Evolutionary conservation across 257 asterid genomes (phyloP), one percentile per base, ranked within the genome.

Genomic region (Solanum appendiculatum): DNA sequence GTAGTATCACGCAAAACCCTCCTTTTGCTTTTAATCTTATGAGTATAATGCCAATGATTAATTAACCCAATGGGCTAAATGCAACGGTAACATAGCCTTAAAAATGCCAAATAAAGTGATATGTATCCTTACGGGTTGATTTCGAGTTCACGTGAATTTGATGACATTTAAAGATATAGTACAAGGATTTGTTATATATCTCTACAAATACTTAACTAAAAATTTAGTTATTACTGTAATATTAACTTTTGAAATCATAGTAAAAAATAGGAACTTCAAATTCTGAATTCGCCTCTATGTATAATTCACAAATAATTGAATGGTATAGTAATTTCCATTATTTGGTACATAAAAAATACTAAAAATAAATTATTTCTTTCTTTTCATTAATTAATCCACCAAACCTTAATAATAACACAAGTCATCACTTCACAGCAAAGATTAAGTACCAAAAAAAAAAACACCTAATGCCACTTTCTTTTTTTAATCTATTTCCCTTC

Each of bases 381-480:
- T 81, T 81, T 48, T 40, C 82, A 63, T 66, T 68, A 13, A 66
- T 42, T 48, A 25, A 66, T 68, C 64, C 4, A 85, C 60, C 87
- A 85, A 85, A 64, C 44, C 5, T 37, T 34, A 70, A 85, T 85
- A 39, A 85, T 85, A 40, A 44, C 82, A 81, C 68, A 23, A 81
- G 82, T 85, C 77, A 25, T 85, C 69, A 85, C 87, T 85, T 85
- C 87, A 69, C 69, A 66, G 82, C 82, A 68, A 85, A 85, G 87
- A 70, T 69, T 73, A 69, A 85, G 9, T 10, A 48, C 0, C 6
- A 31, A 33, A 18, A 15, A n/a, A 36, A 18, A 9, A 48, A 29
- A 46, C 85, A 81, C 85, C 68, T 81, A 46, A 81, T 48, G 42
- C 85, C 85, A 81, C 85, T 81, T 20, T 10, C 85, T 81, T 40